These are phyloP conservation scores for Alloteropsis semialata DNA, from an alignment of 176 grass and related monocot genomes.

Conservation along the genomic window DNA sequence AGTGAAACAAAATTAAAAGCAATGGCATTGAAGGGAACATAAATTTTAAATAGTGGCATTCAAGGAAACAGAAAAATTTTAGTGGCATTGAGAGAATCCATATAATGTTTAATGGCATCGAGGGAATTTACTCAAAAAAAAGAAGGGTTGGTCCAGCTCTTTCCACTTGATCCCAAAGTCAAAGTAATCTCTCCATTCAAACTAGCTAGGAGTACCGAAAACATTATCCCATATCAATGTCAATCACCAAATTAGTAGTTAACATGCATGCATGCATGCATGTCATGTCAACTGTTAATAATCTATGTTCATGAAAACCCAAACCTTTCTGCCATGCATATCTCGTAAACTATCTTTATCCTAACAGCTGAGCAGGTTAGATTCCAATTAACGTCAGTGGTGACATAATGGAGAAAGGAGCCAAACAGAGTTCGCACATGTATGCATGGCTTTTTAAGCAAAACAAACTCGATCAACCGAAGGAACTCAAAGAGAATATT, in stretches of 20 bases:
- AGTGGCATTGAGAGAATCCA: too few relatives aligned
- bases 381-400: background rate
- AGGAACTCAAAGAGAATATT: background rate
- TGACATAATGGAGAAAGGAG: background rate
- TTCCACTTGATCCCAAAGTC: too few relatives aligned
- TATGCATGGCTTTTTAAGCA: background rate
- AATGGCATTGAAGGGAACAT: too few relatives aligned
- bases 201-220: background rate
- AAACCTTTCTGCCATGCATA: background rate
- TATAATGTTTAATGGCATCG: too few relatives aligned
- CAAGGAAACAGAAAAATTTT: too few relatives aligned
- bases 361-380: constrained; percentile 3
- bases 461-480: background rate
- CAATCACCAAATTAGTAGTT: background rate
- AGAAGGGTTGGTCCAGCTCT: too few relatives aligned
- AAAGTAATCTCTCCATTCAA: background rate
- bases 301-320: constrained; percentile 13
- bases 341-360: constrained; percentile 23
- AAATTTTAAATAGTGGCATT: too few relatives aligned
- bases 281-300: background rate
- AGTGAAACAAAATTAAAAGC: too few relatives aligned
- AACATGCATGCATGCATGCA: background rate
- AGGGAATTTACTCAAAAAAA: too few relatives aligned
- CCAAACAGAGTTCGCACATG: background rate
- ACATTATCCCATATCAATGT: constrained; percentile 5